Conservation (phyloP, 495 filamentous ascomycete genomes). For the Hypoxylon intermedium region DNA sequence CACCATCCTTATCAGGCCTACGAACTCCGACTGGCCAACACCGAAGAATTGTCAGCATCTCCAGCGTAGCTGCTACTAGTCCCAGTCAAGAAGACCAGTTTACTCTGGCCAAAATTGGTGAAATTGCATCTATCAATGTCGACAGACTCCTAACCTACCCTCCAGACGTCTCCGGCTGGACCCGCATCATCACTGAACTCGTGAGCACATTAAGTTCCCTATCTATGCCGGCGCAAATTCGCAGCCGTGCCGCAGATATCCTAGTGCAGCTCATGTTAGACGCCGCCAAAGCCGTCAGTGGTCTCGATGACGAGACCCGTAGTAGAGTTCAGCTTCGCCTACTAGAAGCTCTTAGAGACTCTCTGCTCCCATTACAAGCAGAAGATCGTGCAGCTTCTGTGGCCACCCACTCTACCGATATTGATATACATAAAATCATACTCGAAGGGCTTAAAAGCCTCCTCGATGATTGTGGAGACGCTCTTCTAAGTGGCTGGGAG, state of each 20-base stretch:
- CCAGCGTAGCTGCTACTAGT: slow-evolving; percentile 58
- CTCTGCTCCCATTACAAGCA: slow-evolving; percentile 56
- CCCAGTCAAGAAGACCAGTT: slow-evolving; percentile 74
- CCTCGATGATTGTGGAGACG: slow-evolving; percentile 88
- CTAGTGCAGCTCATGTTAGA: slow-evolving; percentile 75
- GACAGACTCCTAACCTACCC: slow-evolving; percentile 71
- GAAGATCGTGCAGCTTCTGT: slow-evolving; percentile 57
- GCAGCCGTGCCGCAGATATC: slow-evolving; percentile 74
- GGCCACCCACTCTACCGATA: slow-evolving; percentile 64
- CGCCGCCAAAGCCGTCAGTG: slow-evolving; percentile 61
- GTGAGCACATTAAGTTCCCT: slow-evolving; percentile 67
- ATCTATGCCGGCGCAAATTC: slow-evolving; percentile 62
- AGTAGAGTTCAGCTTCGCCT: slow-evolving; percentile 71
- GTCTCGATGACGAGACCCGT: slow-evolving; percentile 57
- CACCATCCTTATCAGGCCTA: slow-evolving; percentile 22
- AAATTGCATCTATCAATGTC: slow-evolving; percentile 80
- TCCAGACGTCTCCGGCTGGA: slow-evolving; percentile 75
- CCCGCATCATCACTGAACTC: slow-evolving; percentile 70
- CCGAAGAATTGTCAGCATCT: slow-evolving; percentile 67
- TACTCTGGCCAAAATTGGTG: slow-evolving; percentile 80
- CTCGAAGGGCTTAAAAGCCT: slow-evolving; percentile 82
- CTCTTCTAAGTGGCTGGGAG: slow-evolving; percentile 81
- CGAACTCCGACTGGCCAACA: slow-evolving; percentile 52
- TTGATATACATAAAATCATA: slow-evolving; percentile 82
- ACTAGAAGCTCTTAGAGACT: slow-evolving; percentile 68